phyloP scores from a whole-genome alignment of 805 yeast species.

The Suhomyces sp. region DNA sequence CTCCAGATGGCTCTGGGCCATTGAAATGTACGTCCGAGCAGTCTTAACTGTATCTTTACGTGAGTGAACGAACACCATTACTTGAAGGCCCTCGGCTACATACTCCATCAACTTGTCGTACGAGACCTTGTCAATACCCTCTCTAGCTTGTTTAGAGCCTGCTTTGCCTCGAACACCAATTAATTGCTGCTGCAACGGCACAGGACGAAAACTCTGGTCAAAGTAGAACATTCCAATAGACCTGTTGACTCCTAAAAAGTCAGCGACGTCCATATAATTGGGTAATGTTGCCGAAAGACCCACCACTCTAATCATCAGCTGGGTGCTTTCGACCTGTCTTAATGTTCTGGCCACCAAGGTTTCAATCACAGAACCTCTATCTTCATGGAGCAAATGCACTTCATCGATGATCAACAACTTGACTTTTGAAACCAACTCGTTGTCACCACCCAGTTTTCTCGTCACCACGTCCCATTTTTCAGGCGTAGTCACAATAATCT shows the following conservation, averaged over 20 bases:
- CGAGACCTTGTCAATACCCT: slow-evolving; percentile 69
- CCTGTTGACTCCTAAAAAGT: slow-evolving; percentile 86
- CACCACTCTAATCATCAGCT: slow-evolving; percentile 88
- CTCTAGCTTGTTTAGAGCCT: slow-evolving; percentile 68
- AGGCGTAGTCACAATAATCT: slow-evolving; percentile 89
- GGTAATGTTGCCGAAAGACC: slow-evolving; percentile 95
- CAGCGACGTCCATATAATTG: slow-evolving; percentile 89
- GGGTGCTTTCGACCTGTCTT: slow-evolving; percentile 92
- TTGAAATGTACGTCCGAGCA: slow-evolving; percentile 64
- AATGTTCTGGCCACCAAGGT: slow-evolving; percentile 91
- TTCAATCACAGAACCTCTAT: slow-evolving; percentile 96
- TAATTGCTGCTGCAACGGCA: slow-evolving; percentile 84
- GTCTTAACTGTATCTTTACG: slow-evolving; percentile 89
- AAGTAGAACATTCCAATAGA: slow-evolving; percentile 91
- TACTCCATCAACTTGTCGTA: slow-evolving; percentile 73
- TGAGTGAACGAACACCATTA: slow-evolving; percentile 95
- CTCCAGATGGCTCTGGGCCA: slow-evolving; percentile 65
- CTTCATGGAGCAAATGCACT: slow-evolving; percentile 95
- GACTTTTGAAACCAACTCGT: slow-evolving; percentile 78
- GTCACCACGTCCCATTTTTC: slow-evolving; percentile 99
- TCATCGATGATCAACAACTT: slow-evolving; percentile 89
- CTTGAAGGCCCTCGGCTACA: slow-evolving; percentile 72
- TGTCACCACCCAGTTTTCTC: slow-evolving; percentile 86
- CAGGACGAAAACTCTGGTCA: slow-evolving; percentile 90
- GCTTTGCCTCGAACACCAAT: slow-evolving; percentile 85